Base-by-base conservation (phyloP, 805 yeast genomes). In the Nakazawaea ishiwadae region DNA sequence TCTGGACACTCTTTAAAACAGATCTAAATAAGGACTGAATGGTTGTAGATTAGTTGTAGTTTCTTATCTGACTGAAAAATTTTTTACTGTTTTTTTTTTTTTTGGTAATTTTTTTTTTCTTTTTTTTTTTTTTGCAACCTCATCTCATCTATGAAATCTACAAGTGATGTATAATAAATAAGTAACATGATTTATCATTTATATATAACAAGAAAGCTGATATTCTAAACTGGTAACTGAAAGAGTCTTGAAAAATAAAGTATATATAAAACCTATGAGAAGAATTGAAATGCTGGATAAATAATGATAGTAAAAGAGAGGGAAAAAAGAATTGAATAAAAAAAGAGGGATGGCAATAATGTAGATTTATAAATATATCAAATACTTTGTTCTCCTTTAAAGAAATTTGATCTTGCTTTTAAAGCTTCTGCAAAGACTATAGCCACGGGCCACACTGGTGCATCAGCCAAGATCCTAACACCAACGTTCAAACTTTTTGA, bases 391-490 rank as follows among this genome's bases (percentile, higher is more conserved):
- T 35, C 31, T 6, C 23, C 24, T 44, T 56, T 59, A 39, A 66
- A 63, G 16, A 56, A 50, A 12, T 75, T 67, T 4, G 81, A 79
- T 53, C 89, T 71, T 24, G 79, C 73, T 54, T 81, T 84, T 51
- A 84, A 66, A 2, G 88, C 89, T 55, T 84, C 91, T 0, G 91
- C 91, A 65, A 84, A 82, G 15, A 81, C 75, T 57, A 84, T 63
- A 1, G 89, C 85, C 38, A 84, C 72, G 0, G 93, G 93, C 95
- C 95, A 84, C 19, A 84, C 82, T 12, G 93, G 93, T 0, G 90
- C 90, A 65, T 84, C 93, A 4, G 89, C 88, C 39, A 84, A 65
- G 23, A 84, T 81, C 51, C 88, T 66, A 10, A 84, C 84, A 31
- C 93, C 95, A 29, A 84, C 60, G 42, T 81, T 79, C 31, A 84